Conservation (phyloP, 139 green algal species). For the Diplosphaera chodatii region DNA sequence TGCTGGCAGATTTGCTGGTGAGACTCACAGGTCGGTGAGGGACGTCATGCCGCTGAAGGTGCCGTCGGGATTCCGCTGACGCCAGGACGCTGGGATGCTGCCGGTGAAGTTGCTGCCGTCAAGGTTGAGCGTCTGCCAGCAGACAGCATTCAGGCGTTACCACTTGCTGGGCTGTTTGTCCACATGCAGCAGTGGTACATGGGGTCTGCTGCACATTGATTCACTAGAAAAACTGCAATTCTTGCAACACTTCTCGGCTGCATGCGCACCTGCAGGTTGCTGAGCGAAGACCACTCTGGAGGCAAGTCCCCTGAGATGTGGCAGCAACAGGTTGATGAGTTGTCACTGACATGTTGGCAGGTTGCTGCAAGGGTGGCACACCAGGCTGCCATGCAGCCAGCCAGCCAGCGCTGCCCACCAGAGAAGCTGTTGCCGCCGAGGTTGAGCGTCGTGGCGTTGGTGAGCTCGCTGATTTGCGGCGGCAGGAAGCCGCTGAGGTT, state of each 20-base stretch:
- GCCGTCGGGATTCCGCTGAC: no score
- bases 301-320: conserved; percentile 12
- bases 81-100: conserved; percentile 18
- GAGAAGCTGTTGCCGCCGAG: conserved; percentile 23
- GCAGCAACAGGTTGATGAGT: no score
- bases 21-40: conserved; percentile 8
- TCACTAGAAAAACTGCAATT: no score
- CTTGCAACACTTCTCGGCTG: no score
- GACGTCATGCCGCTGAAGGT: background rate
- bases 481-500: conserved; percentile 24
- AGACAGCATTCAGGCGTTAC: no score
- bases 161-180: no score
- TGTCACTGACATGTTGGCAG: no score
- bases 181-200: no score
- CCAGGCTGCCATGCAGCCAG: no score
- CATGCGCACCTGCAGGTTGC: conserved; percentile 10
- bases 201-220: no score
- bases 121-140: conserved; percentile 15
- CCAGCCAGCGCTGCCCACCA: no score
- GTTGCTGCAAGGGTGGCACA: no score
- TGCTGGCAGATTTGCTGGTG: background rate
- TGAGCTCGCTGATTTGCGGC: conserved; percentile 14
- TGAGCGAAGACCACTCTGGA: conserved; percentile 16
- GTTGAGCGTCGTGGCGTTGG: conserved; percentile 19
- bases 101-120: conserved; percentile 18